These are phyloP conservation scores for Medicago arabica DNA, from an alignment of 306 rosid genomes.

Conservation along the genomic window DNA sequence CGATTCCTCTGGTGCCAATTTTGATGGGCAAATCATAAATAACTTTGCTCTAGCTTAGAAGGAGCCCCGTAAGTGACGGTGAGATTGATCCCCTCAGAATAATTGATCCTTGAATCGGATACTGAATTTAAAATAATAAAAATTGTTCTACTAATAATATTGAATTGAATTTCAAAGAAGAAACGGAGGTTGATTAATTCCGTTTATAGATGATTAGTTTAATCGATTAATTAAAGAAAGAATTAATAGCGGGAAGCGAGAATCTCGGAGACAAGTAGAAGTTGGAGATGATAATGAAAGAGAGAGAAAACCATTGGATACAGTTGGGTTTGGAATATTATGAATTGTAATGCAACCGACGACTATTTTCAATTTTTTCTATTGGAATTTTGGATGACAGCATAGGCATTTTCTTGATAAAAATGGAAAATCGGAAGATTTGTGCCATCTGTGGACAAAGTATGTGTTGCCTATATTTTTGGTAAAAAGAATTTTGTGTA, in stretches of 20 bases:
- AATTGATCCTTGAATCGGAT: too few relatives aligned
- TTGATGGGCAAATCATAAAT: too few relatives aligned
- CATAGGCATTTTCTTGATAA: neutral
- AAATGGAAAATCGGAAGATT: neutral
- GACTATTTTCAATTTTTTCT: neutral
- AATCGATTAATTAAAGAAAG: neutral
- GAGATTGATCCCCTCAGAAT: too few relatives aligned
- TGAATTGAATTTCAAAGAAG: neutral
- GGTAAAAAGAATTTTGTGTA: neutral
- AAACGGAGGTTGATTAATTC: neutral
- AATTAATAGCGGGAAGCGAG: constrained; percentile 39
- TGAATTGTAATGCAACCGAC: constrained; percentile 55
- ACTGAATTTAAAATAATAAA: too few relatives aligned
- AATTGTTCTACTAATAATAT: too few relatives aligned
- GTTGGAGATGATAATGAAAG: constrained; percentile 16
- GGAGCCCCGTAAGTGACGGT: too few relatives aligned
- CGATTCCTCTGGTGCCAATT: too few relatives aligned
- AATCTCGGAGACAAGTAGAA: constrained; percentile 43
- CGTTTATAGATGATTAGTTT: neutral
- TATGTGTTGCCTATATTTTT: neutral
- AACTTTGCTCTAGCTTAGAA: too few relatives aligned
- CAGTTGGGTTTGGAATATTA: constrained; percentile 72
- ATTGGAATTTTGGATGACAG: neutral
- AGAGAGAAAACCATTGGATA: constrained; percentile 42
- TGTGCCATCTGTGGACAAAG: neutral